These are phyloP conservation scores for Ramaria sp. DNA, from an alignment of 768 basidiomycete species.

Conservation along the genomic window DNA sequence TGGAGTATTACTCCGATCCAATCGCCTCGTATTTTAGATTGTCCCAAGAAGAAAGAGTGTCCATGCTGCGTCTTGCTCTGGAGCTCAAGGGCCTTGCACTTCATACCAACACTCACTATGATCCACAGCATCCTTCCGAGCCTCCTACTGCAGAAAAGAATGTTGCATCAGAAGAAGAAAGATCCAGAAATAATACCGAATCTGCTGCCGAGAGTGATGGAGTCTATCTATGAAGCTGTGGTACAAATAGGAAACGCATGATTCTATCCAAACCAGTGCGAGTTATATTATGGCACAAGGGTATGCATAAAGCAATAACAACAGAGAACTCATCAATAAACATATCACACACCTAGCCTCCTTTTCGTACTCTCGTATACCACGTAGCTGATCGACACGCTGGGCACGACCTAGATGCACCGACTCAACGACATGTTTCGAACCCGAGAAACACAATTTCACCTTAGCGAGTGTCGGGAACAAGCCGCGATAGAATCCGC, in stretches of 20 bases:
- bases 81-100: slow-evolving; percentile 43
- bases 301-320: not conserved
- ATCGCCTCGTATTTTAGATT: slow-evolving; percentile 31
- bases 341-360: slow-evolving; percentile 27
- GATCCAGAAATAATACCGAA: not conserved
- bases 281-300: slow-evolving; percentile 1
- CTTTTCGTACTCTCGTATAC: slow-evolving; percentile 85
- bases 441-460: not conserved
- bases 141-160: not conserved
- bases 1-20: slow-evolving; percentile 4
- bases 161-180: not conserved
- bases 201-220: not conserved
- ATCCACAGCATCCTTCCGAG: slow-evolving; percentile 12
- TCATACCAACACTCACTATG: slow-evolving; percentile 36
- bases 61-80: slow-evolving; percentile 56
- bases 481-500: slow-evolving; percentile 88
- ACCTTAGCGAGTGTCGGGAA: slow-evolving; percentile 91
- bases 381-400: slow-evolving; percentile 94
- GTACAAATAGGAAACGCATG: not conserved
- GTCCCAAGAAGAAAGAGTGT: slow-evolving; percentile 69
- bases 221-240: slow-evolving; percentile 1
- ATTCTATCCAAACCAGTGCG: slow-evolving; percentile 1
- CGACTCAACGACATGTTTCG: slow-evolving; percentile 1
- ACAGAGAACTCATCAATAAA: not conserved
- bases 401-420: slow-evolving; percentile 68